These are phyloP conservation scores for Thymus quinquecostatus DNA, from an alignment of 257 asterid genomes.

Conservation along the genomic window DNA sequence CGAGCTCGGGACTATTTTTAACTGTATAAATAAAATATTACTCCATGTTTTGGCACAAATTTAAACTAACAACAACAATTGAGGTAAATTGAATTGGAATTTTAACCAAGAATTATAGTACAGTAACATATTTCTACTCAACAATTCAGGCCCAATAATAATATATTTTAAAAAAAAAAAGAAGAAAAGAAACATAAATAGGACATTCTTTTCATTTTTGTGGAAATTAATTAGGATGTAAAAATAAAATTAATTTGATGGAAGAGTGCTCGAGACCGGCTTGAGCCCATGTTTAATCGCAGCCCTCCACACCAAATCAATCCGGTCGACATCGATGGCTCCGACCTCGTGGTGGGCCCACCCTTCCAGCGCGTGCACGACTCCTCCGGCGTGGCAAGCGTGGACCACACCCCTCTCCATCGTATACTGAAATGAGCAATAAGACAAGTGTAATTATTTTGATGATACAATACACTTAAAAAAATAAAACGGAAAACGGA, in stretches of 20 bases:
- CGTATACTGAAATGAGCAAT: constrained; percentile 55
- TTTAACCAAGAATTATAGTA: too few relatives aligned
- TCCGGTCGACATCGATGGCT: constrained; percentile 76
- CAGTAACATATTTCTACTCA: neutral
- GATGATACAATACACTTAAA: too few relatives aligned
- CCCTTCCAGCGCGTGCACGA: constrained; percentile 78
- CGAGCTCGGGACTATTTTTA: too few relatives aligned
- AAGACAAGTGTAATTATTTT: too few relatives aligned
- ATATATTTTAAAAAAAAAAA: too few relatives aligned
- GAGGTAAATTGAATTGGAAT: neutral
- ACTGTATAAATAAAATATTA: too few relatives aligned
- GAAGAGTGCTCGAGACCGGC: constrained; percentile 46
- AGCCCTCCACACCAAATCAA: constrained; percentile 83
- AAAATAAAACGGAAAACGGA: too few relatives aligned
- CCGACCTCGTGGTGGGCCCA: constrained; percentile 96
- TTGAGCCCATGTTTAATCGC: constrained; percentile 81
- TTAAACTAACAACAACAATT: neutral
- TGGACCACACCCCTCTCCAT: constrained; percentile 98
- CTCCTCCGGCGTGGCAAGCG: constrained; percentile 96
- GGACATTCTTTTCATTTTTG: too few relatives aligned
- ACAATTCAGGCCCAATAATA: neutral
- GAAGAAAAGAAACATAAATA: too few relatives aligned
- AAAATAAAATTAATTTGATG: neutral
- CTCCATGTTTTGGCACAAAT: too few relatives aligned
- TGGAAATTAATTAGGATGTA: neutral